These are phyloP conservation scores for Tothia fuscella DNA, from an alignment of 2,329 filamentous ascomycete species.

Conservation along the genomic window DNA sequence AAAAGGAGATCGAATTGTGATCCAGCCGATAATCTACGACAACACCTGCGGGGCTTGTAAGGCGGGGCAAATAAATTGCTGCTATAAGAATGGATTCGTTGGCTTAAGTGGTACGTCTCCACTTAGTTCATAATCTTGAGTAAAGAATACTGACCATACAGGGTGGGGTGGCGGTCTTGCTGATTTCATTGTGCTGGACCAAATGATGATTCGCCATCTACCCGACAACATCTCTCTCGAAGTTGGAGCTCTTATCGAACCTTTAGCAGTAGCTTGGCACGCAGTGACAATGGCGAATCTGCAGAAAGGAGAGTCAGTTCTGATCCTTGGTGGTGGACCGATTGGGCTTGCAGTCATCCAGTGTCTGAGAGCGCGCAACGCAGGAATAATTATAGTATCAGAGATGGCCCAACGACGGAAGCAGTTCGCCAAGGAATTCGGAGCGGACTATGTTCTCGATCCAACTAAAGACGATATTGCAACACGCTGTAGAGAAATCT, in stretches of 20 bases:
- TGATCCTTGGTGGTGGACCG: slow-evolving; percentile 42
- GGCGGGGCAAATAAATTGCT: slow-evolving; percentile 42
- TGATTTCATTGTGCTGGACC: slow-evolving; percentile 40
- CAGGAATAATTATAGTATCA: slow-evolving; percentile 40
- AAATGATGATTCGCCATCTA: slow-evolving; percentile 33
- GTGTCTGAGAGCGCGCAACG: slow-evolving; percentile 31
- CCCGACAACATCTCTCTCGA: slow-evolving; percentile 41
- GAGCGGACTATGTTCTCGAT: slow-evolving; percentile 40
- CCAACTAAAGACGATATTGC: slow-evolving; percentile 38
- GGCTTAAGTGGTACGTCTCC: slow-evolving; percentile 32
- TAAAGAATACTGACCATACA: slow-evolving; percentile 6
- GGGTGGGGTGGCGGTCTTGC: slow-evolving; percentile 41
- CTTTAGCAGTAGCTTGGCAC: slow-evolving; percentile 44
- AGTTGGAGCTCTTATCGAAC: slow-evolving; percentile 40
- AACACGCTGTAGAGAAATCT: slow-evolving; percentile 30
- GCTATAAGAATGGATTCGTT: slow-evolving; percentile 42
- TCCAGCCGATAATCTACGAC: slow-evolving; percentile 45
- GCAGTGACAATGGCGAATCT: slow-evolving; percentile 40
- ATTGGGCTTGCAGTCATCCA: slow-evolving; percentile 41
- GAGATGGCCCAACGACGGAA: slow-evolving; percentile 38
- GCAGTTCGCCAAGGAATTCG: slow-evolving; percentile 38
- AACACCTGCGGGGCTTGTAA: slow-evolving; percentile 39
- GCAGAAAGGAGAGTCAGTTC: slow-evolving; percentile 32
- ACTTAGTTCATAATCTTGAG: neutral
- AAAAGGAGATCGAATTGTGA: slow-evolving; percentile 54